Percentiles rank a stretch among this genome's conserved stretches.
phyloP scores from a whole-genome alignment of 2,329 filamentous ascomycete genomes.

The Colletotrichum sp. region DNA sequence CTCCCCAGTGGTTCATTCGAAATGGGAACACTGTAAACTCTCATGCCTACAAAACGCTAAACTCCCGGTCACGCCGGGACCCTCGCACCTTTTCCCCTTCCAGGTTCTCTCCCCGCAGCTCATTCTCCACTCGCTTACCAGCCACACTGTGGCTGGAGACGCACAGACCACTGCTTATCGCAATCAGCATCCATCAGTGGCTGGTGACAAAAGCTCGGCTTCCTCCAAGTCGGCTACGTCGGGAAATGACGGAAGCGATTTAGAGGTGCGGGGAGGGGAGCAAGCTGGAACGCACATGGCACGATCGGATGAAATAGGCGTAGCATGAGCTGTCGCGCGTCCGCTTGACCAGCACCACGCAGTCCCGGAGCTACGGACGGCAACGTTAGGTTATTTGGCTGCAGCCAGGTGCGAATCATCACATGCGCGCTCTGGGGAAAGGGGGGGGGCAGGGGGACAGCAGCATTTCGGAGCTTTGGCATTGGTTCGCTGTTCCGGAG shows the following conservation, averaged over 20 bases:
- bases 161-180: not conserved
- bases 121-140: not conserved
- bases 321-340: not conserved
- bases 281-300: not conserved
- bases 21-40: not conserved
- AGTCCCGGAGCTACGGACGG: conserved; percentile 16
- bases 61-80: not conserved
- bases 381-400: not conserved
- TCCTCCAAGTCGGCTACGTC: not conserved
- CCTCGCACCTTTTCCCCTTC: not conserved
- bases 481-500: conserved; percentile 2
- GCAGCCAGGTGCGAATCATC: not conserved
- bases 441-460: not conserved
- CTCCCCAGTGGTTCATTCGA: not conserved
- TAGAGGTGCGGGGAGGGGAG: not conserved
- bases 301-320: conserved; percentile 8
- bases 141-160: accelerated
- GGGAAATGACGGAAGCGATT: conserved; percentile 16
- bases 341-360: not conserved
- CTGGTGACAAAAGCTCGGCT: not conserved
- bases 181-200: not conserved
- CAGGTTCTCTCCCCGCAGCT: not conserved
- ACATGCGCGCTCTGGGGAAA: not conserved
- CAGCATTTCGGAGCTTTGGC: not conserved
- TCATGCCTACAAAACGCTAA: not conserved